phyloP scores from a whole-genome alignment of 2,329 filamentous ascomycete genomes.

The Colletotrichum liriopes region DNA sequence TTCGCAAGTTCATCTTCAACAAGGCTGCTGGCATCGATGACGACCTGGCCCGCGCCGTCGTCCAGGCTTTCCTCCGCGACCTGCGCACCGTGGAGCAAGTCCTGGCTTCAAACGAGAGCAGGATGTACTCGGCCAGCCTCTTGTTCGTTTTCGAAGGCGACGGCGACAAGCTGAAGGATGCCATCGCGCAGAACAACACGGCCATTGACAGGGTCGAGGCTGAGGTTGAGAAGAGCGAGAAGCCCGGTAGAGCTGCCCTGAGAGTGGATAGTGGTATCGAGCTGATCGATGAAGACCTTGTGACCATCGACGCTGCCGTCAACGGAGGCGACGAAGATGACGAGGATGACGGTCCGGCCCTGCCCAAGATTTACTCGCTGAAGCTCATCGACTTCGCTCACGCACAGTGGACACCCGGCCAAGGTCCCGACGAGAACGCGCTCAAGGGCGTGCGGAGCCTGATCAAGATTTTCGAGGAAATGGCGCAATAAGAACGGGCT shows the following conservation, averaged over 20 bases:
- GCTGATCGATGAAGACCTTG: conserved; percentile 48
- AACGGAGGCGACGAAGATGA: conserved; percentile 52
- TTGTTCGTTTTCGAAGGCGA: conserved; percentile 78
- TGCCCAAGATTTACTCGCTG: conserved; percentile 81
- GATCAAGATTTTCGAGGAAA: conserved; percentile 78
- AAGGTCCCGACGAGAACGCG: conserved; percentile 89
- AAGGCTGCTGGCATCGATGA: conserved; percentile 70
- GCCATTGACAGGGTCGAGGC: conserved; percentile 65
- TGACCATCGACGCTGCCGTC: conserved; percentile 46
- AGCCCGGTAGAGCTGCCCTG: conserved; percentile 53
- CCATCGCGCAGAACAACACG: conserved; percentile 69
- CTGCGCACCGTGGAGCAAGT: conserved; percentile 68
- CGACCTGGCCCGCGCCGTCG: conserved; percentile 70
- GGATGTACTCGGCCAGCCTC: conserved; percentile 76
- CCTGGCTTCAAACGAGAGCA: conserved; percentile 69
- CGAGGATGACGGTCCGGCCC: conserved; percentile 57
- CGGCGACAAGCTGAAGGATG: conserved; percentile 66
- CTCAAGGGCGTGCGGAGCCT: conserved; percentile 82
- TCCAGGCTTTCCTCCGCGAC: conserved; percentile 68
- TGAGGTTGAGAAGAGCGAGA: conserved; percentile 39
- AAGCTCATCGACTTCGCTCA: conserved; percentile 99
- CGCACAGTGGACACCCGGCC: conserved; percentile 84
- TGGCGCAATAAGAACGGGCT: conserved; percentile 58
- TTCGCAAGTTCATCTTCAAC: conserved; percentile 73
- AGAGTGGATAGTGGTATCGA: conserved; percentile 71